Evolutionary conservation across 345 rosid species (phyloP), one percentile per base, ranked within the genome.

Genomic region (Populus simonii): DNA sequence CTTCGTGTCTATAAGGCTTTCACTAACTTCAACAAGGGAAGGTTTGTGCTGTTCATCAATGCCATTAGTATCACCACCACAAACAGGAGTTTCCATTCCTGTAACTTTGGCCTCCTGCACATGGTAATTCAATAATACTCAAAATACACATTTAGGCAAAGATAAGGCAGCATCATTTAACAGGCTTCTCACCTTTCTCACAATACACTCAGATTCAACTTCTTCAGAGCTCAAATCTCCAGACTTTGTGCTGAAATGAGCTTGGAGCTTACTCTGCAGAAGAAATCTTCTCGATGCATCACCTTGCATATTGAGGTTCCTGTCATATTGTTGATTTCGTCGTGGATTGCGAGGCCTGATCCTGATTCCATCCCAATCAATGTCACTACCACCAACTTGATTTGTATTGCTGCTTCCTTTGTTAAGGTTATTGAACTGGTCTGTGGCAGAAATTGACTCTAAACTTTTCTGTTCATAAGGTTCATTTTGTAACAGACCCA

Each of bases 271-370:
- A 74, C 68, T 4, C 82, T 90, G 90, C 65, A 92, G 81, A 66
- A 76, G 89, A 57, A 91, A 0, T 82, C 97, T 90, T 86, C 91
- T 89, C 1, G 84, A 35, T 12, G 92, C 96, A 72, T 63, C 38
- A 53, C 94, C 97, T 73, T 90, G 98, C 0, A 4, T 12, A 66
- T 13, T 25, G 68, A 15, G 16, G 65, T 65, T 76, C 57, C 35
- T 45, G 61, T 7, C 27, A 45, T 22, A 53, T 16, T 75, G 75
- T 65, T 74, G 78, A 81, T 47, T 51, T 78, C 35, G 90, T 78
- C 29, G 90, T 68, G 53, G 72, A 76, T 29, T 39, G 23, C 91
- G 94, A 65, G 79, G 15, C 82, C 87, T 86, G 49, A 84, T 76
- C 84, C 61, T 87, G 81, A 92, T 87, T 68, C 86, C 91, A 25